Percentiles rank a stretch among this genome's conserved stretches.
phyloP scores from a whole-genome alignment of 331 rosid genomes.

The Telfairia occidentalis region DNA sequence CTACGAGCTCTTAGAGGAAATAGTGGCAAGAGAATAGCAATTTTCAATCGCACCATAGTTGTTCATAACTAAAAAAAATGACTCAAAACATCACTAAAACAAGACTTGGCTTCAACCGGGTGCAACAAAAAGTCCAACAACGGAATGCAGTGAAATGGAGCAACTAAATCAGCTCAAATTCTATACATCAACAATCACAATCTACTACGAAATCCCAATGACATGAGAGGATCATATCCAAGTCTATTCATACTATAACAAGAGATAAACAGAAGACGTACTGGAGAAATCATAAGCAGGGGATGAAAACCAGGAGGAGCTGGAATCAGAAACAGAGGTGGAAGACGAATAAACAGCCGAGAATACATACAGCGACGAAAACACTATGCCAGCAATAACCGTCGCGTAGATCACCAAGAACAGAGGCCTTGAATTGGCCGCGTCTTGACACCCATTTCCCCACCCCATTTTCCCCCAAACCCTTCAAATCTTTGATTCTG shows the following conservation, averaged over 20 bases:
- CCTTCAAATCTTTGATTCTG: not conserved
- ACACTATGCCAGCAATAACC: slow-evolving; percentile 57
- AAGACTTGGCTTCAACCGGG: not conserved
- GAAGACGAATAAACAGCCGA: slow-evolving; percentile 56
- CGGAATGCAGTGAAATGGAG: not conserved
- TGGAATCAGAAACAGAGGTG: slow-evolving; percentile 25
- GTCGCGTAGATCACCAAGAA: slow-evolving; percentile 66
- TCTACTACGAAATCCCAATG: not conserved
- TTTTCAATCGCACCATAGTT: not conserved
- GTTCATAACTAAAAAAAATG: not conserved
- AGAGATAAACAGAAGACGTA: not conserved
- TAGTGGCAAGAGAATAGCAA: not conserved
- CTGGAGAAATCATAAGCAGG: slow-evolving; percentile 4
- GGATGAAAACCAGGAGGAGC: slow-evolving; percentile 17
- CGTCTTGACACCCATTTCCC: slow-evolving; percentile 47
- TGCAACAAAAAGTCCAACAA: not conserved
- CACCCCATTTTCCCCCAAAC: slow-evolving; percentile 37
- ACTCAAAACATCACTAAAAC: not conserved
- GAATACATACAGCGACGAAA: slow-evolving; percentile 75
- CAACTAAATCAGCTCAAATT: not conserved
- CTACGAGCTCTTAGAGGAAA: too few relatives aligned
- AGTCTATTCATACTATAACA: not conserved
- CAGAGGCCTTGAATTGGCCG: slow-evolving; percentile 57
- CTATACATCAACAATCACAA: not conserved
- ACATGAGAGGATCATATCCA: not conserved